phyloP scores from a whole-genome alignment of 345 rosid species.

The Orychophragmus violaceus region DNA sequence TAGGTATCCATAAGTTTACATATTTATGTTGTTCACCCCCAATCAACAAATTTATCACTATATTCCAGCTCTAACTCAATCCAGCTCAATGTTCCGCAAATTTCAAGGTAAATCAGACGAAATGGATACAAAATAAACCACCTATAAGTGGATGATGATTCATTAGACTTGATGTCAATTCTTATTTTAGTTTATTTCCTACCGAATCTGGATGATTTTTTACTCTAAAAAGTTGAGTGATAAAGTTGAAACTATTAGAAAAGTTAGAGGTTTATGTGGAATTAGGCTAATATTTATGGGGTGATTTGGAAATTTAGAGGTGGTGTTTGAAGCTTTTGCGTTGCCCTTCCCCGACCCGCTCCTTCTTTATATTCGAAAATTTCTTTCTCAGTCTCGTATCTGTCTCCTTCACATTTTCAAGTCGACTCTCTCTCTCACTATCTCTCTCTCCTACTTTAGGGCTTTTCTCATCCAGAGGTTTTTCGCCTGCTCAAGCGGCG shows the following conservation, averaged over 20 bases:
- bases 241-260: neutral
- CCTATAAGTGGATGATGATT: too few species aligned
- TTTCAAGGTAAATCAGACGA: too few species aligned
- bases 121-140: too few species aligned
- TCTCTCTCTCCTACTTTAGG: constrained; percentile 4
- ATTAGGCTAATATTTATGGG: neutral
- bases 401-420: neutral
- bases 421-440: neutral
- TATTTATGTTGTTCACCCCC: too few species aligned
- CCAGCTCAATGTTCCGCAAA: too few species aligned
- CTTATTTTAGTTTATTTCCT: too few species aligned
- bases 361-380: constrained; percentile 47
- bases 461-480: constrained; percentile 15
- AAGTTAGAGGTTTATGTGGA: neutral
- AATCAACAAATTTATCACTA: too few species aligned
- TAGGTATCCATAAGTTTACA: too few species aligned
- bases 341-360: constrained; percentile 44
- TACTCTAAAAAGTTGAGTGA: too few species aligned
- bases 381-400: neutral
- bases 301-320: neutral
- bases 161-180: neutral
- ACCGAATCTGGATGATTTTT: too few species aligned
- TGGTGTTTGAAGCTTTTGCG: neutral
- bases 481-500: neutral
- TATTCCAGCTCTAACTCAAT: too few species aligned